Evolutionary conservation across 495 filamentous ascomycete species (phyloP).

Genomic region (Daldinia loculata): DNA sequence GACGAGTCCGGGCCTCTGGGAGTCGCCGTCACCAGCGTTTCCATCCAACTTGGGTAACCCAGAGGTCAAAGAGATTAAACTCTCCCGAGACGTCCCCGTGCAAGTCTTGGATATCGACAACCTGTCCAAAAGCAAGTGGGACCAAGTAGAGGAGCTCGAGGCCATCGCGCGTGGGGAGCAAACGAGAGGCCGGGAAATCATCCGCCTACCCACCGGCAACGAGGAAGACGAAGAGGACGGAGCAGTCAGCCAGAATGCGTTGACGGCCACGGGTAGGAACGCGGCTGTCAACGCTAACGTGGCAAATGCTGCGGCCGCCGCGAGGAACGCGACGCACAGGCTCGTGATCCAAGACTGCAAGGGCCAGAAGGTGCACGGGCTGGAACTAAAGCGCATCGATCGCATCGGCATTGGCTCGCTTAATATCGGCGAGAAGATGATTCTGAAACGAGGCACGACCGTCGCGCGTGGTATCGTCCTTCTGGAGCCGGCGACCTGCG

Average conservation of each 20-base stretch:
- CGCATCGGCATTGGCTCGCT: conserved; percentile 70
- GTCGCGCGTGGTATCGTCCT: conserved; percentile 82
- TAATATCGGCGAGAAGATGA: conserved; percentile 80
- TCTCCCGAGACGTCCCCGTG: conserved; percentile 70
- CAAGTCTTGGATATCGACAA: conserved; percentile 90
- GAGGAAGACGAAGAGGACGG: conserved; percentile 31
- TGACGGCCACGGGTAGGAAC: conserved; percentile 33
- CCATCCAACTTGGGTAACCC: conserved; percentile 64
- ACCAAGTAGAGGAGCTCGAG: conserved; percentile 87
- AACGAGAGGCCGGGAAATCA: conserved; percentile 81
- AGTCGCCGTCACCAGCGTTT: conserved; percentile 60
- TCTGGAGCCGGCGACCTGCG: conserved; percentile 69
- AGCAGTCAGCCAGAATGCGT: conserved; percentile 7
- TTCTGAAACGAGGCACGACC: conserved; percentile 67
- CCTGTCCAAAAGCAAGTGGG: conserved; percentile 77
- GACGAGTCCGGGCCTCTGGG: conserved; percentile 64
- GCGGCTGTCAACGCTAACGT: conserved; percentile 30
- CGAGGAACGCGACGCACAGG: conserved; percentile 73
- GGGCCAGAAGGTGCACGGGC: conserved; percentile 72
- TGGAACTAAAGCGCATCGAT: conserved; percentile 75
- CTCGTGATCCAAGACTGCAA: conserved; percentile 81
- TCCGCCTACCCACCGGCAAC: conserved; percentile 67
- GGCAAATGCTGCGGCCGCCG: conserved; percentile 25
- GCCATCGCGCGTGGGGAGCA: conserved; percentile 82
- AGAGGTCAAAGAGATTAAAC: conserved; percentile 59